phyloP scores from a whole-genome alignment of 169 alveolate genomes.

The Eimeria maxima region DNA sequence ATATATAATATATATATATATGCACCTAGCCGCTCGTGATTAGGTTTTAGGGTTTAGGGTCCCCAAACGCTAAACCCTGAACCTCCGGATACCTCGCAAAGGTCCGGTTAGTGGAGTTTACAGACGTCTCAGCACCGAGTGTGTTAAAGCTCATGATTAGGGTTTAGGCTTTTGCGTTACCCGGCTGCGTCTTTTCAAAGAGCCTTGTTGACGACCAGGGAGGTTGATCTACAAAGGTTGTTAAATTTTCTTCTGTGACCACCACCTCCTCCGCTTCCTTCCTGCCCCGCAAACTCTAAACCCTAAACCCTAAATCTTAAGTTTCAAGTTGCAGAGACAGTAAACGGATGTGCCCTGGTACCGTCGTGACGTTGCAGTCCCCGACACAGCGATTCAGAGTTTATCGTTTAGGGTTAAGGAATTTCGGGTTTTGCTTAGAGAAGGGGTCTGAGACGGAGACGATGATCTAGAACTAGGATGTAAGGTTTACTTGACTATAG shows the following conservation, averaged over 20 bases:
- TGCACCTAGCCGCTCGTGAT: neutral
- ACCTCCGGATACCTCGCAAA: neutral
- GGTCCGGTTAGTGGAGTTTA: no score
- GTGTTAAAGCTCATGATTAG: neutral
- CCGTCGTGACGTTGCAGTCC: neutral
- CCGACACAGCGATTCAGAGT: neutral
- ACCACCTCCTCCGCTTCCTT: conserved; percentile 73
- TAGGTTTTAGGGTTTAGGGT: conserved; percentile 3
- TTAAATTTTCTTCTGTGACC: conserved; percentile 84
- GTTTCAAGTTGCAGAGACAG: neutral
- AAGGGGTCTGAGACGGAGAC: no score
- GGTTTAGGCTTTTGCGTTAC: conserved; percentile 37
- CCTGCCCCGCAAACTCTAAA: conserved; percentile 53
- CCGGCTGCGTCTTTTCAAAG: conserved; percentile 85
- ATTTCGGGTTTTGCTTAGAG: no score
- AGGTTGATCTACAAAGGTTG: conserved; percentile 88
- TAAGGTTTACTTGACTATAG: conserved; percentile 89
- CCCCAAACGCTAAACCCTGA: neutral
- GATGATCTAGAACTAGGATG: neutral
- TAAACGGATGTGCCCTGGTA: neutral
- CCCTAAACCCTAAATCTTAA: conserved; percentile 23
- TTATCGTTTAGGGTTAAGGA: neutral
- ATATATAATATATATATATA: no score
- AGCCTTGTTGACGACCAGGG: conserved; percentile 85
- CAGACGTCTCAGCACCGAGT: no score